phyloP scores from a whole-genome alignment of 306 rosid genomes.

The Chamaecrista fasciculata region DNA sequence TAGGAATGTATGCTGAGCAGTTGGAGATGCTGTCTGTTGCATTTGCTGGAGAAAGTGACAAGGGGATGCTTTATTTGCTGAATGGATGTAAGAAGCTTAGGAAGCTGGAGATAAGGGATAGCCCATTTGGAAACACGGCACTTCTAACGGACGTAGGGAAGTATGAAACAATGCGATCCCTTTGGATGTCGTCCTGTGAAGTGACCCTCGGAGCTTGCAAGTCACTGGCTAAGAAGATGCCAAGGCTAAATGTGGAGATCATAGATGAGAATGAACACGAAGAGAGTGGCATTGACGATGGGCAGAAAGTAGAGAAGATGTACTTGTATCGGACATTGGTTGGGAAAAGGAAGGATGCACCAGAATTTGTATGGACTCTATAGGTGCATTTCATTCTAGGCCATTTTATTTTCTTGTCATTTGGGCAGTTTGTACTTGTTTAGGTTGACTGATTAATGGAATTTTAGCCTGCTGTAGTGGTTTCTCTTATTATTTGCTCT shows the following conservation, averaged over 20 bases:
- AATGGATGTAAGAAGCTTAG: slow-evolving; percentile 65
- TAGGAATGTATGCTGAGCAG: slow-evolving; percentile 61
- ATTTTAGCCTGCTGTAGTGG: slow-evolving; percentile 1
- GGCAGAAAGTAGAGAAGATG: slow-evolving; percentile 52
- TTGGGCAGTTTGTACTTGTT: neutral
- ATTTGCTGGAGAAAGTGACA: slow-evolving; percentile 60
- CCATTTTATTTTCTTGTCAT: neutral
- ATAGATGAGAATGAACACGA: slow-evolving; percentile 43
- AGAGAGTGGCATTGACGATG: slow-evolving; percentile 31
- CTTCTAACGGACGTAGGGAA: slow-evolving; percentile 61
- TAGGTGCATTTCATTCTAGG: slow-evolving; percentile 5
- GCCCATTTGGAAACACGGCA: slow-evolving; percentile 61
- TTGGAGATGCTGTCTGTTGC: slow-evolving; percentile 67
- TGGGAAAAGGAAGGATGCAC: neutral
- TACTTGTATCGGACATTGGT: slow-evolving; percentile 53
- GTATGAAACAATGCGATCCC: slow-evolving; percentile 81
- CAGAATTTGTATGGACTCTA: slow-evolving; percentile 7
- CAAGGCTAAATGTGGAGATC: slow-evolving; percentile 60
- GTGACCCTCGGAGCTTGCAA: slow-evolving; percentile 61
- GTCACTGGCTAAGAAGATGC: slow-evolving; percentile 51
- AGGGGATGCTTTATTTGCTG: slow-evolving; percentile 59
- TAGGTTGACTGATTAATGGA: slow-evolving; percentile 1
- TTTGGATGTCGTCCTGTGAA: slow-evolving; percentile 75
- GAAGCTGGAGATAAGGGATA: slow-evolving; percentile 61
- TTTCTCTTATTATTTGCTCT: neutral